Evolutionary conservation across 495 filamentous ascomycete species (phyloP), one percentile per base, ranked within the genome.

Genomic region (Talaromyces liani): DNA sequence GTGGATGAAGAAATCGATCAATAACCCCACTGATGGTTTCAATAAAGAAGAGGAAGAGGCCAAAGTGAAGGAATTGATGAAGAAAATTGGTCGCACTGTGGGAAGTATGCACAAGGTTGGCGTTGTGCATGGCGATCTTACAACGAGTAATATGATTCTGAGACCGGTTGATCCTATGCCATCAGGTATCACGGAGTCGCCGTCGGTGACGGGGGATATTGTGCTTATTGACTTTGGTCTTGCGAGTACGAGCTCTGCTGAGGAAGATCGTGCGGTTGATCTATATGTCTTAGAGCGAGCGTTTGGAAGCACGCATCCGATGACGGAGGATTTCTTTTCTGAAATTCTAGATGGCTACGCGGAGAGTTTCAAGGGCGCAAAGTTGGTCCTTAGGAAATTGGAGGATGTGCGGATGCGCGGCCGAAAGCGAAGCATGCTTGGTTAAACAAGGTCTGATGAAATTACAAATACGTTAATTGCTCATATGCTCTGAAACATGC

Each of bases 401-500:
- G 92, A 95, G 75, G 95, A 97, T 69, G 94, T 99, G 57, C 85
- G 94, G 76, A 85, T 96, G 88, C 84, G 94, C 70, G 95, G 94
- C n/a, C 81, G 94, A 72, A 99, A 99, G 85, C 88, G 88, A 76
- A 98, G 91, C 71, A 98, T 99, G 94, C 66, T 98, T 67, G 94
- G 94, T 58, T 95, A 79, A 16, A 12, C 27, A 29, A 9, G 16
- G 34, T 27, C 25, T 3, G 33, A 36, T 63, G 54, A 58, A 29
- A 63, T 9, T 55, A 20, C 12, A 53, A 49, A 29, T 27, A 60
- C 24, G 31, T 58, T 25, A 10, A 60, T 51, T 31, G 31, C 36
- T 53, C 22, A 27, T 34, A 58, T 57, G 29, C 61, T 57, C 14
- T 60, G 20, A 63, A 63, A 60, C 53, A 57, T 20, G 60, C 56